phyloP scores from a whole-genome alignment of 305 asterid genomes.

The Rubia balearica region DNA sequence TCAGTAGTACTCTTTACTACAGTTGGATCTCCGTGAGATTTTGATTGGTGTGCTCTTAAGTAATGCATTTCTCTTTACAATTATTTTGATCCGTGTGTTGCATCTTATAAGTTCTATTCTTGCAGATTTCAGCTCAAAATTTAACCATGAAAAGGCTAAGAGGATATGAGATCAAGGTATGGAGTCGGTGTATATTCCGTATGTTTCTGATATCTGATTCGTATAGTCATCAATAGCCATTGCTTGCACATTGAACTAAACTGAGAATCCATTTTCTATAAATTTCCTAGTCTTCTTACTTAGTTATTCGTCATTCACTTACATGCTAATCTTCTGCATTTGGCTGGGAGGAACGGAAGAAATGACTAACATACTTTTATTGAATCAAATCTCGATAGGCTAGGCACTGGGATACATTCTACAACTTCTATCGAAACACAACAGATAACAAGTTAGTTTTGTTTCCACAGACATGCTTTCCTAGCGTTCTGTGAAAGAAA shows the following conservation, averaged over 20 bases:
- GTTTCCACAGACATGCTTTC: slow-evolving; percentile 21
- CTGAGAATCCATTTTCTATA: neutral
- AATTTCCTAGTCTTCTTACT: slow-evolving; percentile 4
- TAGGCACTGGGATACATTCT: slow-evolving; percentile 91
- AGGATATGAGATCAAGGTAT: slow-evolving; percentile 92
- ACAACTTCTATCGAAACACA: slow-evolving; percentile 83
- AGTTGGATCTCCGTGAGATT: neutral
- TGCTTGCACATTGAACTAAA: neutral
- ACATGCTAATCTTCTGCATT: neutral
- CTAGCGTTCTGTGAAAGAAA: neutral
- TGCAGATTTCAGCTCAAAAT: slow-evolving; percentile 79
- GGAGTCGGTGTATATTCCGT: slow-evolving; percentile 8
- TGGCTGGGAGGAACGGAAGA: neutral
- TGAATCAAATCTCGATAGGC: slow-evolving; percentile 44
- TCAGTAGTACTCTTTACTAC: neutral
- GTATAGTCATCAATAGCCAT: neutral
- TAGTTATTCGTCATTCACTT: neutral
- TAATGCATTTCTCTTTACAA: neutral
- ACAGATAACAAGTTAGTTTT: slow-evolving; percentile 75
- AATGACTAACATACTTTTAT: neutral
- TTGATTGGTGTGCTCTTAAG: neutral
- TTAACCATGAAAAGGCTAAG: slow-evolving; percentile 87
- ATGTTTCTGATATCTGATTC: slow-evolving; percentile 5
- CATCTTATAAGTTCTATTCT: slow-evolving; percentile 18
- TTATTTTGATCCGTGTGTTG: neutral